Conservation (phyloP, 2,329 filamentous ascomycete species). For the Exserohilum turcica region DNA sequence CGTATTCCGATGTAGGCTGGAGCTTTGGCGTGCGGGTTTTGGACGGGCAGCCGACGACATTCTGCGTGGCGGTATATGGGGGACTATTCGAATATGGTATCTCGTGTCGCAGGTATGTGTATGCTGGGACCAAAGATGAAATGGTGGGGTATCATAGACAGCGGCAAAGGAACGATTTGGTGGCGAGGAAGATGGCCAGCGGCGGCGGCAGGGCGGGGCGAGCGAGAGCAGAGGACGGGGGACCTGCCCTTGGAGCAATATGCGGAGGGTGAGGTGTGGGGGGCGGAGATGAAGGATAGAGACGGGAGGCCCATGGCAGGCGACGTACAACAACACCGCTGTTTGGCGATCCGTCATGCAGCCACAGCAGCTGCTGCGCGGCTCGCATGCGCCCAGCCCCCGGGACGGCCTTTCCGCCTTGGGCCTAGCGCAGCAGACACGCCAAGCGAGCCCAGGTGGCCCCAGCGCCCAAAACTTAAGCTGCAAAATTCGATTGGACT, state of each 20-base stretch:
- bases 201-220: conserved; percentile 8
- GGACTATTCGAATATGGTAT: conserved; percentile 9
- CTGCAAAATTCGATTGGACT: conserved; percentile 24
- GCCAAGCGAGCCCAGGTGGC: conserved; percentile 7
- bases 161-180: conserved; percentile 9
- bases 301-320: conserved; percentile 5
- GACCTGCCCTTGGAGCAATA: conserved; percentile 25
- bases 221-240: conserved; percentile 17
- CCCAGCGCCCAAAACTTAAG: conserved; percentile 14
- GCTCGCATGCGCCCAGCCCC: conserved; percentile 10
- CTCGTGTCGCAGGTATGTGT: conserved; percentile 8
- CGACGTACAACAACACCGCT: conserved; percentile 1
- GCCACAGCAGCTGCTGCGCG: conserved; percentile 10
- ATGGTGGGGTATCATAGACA: conserved; percentile 21
- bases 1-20: conserved; percentile 64
- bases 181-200: neutral
- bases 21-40: conserved; percentile 50
- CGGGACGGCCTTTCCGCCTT: conserved; percentile 18
- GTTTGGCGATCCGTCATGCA: conserved; percentile 4
- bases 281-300: conserved; percentile 9
- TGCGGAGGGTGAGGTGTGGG: conserved; percentile 15
- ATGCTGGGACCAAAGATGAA: conserved; percentile 10
- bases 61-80: conserved; percentile 11
- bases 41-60: conserved; percentile 42
- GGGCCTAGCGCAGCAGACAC: conserved; percentile 9